Evolutionary conservation across 2,329 filamentous ascomycete genomes (phyloP), one percentile per base, ranked within the genome.

Genomic region (Pyricularia pennisetigena): DNA sequence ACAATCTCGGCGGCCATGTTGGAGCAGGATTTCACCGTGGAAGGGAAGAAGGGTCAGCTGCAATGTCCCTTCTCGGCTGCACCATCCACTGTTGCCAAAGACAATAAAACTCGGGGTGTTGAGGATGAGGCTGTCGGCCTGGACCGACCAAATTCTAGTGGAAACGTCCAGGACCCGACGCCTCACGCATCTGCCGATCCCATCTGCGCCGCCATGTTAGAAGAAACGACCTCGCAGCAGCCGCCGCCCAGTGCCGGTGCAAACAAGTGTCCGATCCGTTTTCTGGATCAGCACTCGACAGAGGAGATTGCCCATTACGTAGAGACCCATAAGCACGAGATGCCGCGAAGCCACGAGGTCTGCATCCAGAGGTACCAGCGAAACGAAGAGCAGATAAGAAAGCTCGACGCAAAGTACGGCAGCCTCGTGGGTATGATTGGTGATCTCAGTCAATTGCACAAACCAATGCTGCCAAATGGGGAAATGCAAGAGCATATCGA

Each of bases 271-370:
- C 94, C 94, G 2, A 98, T 98, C 70, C 91, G 94, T 65, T 97
- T 91, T 79, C 83, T 97, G 75, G 90, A 97, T 78, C 90, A 97
- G 77, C 94, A 97, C 75, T 93, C 93, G 2, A 92, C 94, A 1
- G 92, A 97, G 80, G 94, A 97, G 76, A 90, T 98, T 70, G 94
- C 94, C 16, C 88, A 91, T 74, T 98, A 97, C 77, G 93, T 98
- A 74, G 92, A 97, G 77, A 93, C 89, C 67, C 94, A 97, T 81
- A 97, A 97, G 78, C 94, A 98, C 78, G 91, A 97, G 77, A 86
- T 98, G 68, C 94, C 94, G 10, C 88, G 94, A 73, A 97, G 93
- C 76, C 94, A 98, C 78, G 93, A 96, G 76, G 87, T 97, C 63
- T 98, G 94, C 77, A 88, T 98, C 70, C 89, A 91, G 74, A 87